Evolutionary conservation across 31 red algal genomes (phyloP), one percentile per base, ranked within the genome.

Genomic region (Asparagopsis taxiformis): DNA sequence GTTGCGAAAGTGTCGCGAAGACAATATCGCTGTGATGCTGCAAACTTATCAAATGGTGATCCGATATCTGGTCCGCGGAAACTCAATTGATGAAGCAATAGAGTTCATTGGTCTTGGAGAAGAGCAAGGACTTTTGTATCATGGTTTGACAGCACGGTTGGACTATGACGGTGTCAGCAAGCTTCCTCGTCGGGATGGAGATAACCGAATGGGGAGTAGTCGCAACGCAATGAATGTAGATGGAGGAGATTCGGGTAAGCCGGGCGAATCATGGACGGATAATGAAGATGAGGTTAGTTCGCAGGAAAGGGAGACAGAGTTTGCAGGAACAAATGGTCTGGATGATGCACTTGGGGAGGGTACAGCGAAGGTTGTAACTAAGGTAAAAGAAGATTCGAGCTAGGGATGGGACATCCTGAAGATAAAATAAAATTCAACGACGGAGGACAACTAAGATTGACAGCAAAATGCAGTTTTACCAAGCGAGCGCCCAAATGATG

Each of bases 31-130:
- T 1, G 51, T 88, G 17, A 41, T 35, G 17, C 52, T 62, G 20
- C 70, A 62, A n/a, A 75, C 80, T 21, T 85, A 85, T 44, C 69
- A 74, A 53, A 72, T 85, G 62, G 20, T 74, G 21, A 16, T 85
- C 15, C 56, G 70, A 43, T 49, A 75, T 49, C 72, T 75, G 34
- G n/a, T 65, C 28, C 43, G 80, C 37, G 70, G 49, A 19, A 31
- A 60, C 13, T 21, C 19, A 1, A 34, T 69, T 19, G 51, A 74
- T 29, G 41, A 34, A 58, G 80, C 80, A 0, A 28, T 33, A 3
- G 5, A 51, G 28, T 28, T 85, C 19, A 9, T 68, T 30, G 24
- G 68, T 50, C 26, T 70, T 19, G 80, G 80, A 16, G 4, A 48
- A 46, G 70, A 66, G 35, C 57, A 35, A 8, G 80, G 80, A 1